These are phyloP conservation scores for Acacia confusa DNA, from an alignment of 306 rosid species.

Conservation along the genomic window DNA sequence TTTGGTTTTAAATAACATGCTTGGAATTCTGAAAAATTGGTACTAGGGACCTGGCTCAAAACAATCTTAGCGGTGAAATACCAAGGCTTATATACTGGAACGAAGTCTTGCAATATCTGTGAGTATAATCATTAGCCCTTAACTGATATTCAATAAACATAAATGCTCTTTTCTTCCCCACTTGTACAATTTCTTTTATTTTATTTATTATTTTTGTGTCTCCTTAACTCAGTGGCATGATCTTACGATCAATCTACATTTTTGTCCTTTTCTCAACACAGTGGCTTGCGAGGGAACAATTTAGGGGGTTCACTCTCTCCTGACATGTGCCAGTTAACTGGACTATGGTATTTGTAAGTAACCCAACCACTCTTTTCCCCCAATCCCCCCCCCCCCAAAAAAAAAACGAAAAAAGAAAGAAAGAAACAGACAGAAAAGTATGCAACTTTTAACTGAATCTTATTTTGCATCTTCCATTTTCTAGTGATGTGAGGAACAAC, in stretches of 20 bases:
- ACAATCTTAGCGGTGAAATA: constrained; percentile 91
- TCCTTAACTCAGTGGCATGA: neutral
- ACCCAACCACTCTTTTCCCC: constrained; percentile 1
- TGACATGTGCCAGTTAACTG: constrained; percentile 96
- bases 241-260: neutral
- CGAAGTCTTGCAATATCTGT: constrained; percentile 97
- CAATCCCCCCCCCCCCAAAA: neutral
- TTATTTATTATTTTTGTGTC: neutral
- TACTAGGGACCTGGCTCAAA: constrained; percentile 85
- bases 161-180: neutral
- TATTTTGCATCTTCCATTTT: constrained; percentile 19
- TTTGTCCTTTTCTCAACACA: constrained; percentile 17
- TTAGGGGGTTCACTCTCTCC: constrained; percentile 82
- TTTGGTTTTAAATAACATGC: constrained; percentile 6
- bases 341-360: constrained; percentile 98
- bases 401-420: neutral
- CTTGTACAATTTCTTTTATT: neutral
- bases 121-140: constrained; percentile 39
- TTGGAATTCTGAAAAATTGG: neutral
- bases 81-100: constrained; percentile 99
- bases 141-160: neutral
- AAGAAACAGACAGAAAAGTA: neutral
- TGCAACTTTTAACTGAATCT: neutral
- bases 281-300: constrained; percentile 95
- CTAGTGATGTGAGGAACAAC: constrained; percentile 94